phyloP scores from a whole-genome alignment of 2,329 filamentous ascomycete genomes.

The Huntiella moniliformis region DNA sequence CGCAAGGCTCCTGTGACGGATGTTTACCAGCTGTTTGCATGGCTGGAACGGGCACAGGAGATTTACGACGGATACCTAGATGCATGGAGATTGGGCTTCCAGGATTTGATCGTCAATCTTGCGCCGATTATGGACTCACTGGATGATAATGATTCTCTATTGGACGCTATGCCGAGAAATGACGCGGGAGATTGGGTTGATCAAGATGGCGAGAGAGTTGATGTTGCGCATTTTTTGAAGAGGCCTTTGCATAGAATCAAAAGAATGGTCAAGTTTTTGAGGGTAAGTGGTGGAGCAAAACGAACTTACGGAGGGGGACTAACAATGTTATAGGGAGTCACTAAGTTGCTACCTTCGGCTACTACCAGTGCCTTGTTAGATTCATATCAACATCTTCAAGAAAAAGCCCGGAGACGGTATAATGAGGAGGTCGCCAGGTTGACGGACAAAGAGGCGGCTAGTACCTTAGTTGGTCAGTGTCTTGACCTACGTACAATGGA shows the following conservation, averaged over 20 bases:
- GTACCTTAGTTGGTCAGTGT: constrained; percentile 62
- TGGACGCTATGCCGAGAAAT: constrained; percentile 41
- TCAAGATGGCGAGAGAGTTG: constrained; percentile 69
- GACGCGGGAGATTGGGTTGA: constrained; percentile 49
- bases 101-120: constrained; percentile 84
- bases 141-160: constrained; percentile 41
- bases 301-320: neutral
- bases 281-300: constrained; percentile 26
- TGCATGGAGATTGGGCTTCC: constrained; percentile 83
- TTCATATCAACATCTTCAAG: constrained; percentile 53
- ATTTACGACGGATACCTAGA: constrained; percentile 74
- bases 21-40: constrained; percentile 51
- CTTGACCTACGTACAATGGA: constrained; percentile 63
- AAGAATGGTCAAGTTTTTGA: constrained; percentile 68
- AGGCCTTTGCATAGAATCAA: constrained; percentile 75
- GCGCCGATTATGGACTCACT: constrained; percentile 40
- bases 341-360: constrained; percentile 33
- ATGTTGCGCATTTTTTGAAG: constrained; percentile 85
- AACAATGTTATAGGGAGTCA: constrained; percentile 28
- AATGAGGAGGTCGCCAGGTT: constrained; percentile 50
- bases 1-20: constrained; percentile 60
- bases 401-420: constrained; percentile 49
- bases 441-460: constrained; percentile 68
- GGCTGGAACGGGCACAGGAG: constrained; percentile 61
- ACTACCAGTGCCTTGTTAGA: constrained; percentile 22